A percentile compares a stretch with the other conserved stretches of the same genome.
phyloP scores from a whole-genome alignment of 495 filamentous ascomycete genomes.

The Hypoxylon subgilvum region DNA sequence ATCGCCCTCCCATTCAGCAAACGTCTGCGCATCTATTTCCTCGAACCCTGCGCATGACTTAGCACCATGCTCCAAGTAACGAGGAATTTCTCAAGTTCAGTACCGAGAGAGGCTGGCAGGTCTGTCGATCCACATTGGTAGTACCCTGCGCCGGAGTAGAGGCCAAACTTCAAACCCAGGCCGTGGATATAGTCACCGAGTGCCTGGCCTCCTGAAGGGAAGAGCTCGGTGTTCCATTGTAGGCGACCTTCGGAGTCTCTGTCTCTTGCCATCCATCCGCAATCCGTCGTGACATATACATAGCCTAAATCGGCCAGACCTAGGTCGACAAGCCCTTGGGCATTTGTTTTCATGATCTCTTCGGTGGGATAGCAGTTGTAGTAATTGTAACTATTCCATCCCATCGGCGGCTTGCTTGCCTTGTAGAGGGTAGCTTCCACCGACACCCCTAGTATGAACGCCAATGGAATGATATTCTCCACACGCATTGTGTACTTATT shows the following conservation, averaged over 20 bases:
- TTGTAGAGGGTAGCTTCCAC: constrained; percentile 29
- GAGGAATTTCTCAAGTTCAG: background rate
- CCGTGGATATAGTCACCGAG: constrained; percentile 58
- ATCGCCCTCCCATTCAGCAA: constrained; percentile 56
- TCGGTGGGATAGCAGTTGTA: constrained; percentile 59
- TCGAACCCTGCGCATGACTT: constrained; percentile 49
- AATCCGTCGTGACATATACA: constrained; percentile 62
- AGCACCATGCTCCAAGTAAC: background rate
- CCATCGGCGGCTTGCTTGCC: constrained; percentile 32
- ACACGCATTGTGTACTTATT: constrained; percentile 10
- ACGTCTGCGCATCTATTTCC: constrained; percentile 54
- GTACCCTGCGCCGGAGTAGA: constrained; percentile 61
- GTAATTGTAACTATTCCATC: constrained; percentile 65
- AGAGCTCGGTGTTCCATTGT: constrained; percentile 60
- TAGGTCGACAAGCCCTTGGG: constrained; percentile 60
- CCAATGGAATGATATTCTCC: constrained; percentile 12
- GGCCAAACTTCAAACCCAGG: constrained; percentile 59
- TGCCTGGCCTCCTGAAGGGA: constrained; percentile 57
- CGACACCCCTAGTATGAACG: constrained; percentile 14
- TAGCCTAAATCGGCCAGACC: constrained; percentile 60
- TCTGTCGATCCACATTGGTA: constrained; percentile 42
- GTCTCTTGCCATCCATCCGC: constrained; percentile 58
- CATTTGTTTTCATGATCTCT: constrained; percentile 56
- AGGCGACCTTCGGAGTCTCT: constrained; percentile 53
- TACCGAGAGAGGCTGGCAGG: constrained; percentile 39